These are phyloP conservation scores for Neltuma alba DNA, from an alignment of 306 rosid genomes.

Conservation along the genomic window DNA sequence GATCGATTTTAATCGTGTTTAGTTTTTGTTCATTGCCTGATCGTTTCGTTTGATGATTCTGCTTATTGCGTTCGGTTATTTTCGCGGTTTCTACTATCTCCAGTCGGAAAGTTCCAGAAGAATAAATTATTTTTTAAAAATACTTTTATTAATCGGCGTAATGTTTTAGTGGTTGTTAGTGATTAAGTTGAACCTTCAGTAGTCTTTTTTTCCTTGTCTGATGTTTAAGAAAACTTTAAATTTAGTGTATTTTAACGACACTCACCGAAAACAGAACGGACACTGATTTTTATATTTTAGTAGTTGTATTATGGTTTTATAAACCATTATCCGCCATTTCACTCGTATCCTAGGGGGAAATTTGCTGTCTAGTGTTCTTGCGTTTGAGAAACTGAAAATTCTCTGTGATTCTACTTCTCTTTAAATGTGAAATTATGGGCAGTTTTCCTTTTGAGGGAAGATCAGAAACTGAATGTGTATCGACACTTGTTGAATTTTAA, in stretches of 20 bases:
- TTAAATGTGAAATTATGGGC: neutral
- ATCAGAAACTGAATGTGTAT: neutral
- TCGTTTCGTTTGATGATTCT: neutral
- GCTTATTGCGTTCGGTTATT: neutral
- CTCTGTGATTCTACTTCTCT: neutral
- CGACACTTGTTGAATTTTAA: neutral
- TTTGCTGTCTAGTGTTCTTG: neutral
- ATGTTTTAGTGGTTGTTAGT: neutral
- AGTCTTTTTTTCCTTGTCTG: neutral
- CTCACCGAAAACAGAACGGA: neutral
- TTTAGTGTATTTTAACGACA: neutral
- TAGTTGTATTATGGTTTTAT: neutral
- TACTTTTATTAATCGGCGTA: neutral
- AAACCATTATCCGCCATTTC: neutral
- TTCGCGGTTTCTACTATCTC: neutral
- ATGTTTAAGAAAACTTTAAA: neutral
- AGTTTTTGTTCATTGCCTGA: neutral
- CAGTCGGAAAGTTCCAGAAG: neutral
- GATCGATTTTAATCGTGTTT: neutral
- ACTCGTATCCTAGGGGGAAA: neutral
- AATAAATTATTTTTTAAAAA: neutral
- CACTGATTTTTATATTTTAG: neutral
- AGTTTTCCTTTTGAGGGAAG: neutral
- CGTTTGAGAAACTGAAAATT: neutral
- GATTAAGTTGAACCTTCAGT: neutral